Conservation (phyloP, 2,329 filamentous ascomycete species). For the Botrytis paeoniae region DNA sequence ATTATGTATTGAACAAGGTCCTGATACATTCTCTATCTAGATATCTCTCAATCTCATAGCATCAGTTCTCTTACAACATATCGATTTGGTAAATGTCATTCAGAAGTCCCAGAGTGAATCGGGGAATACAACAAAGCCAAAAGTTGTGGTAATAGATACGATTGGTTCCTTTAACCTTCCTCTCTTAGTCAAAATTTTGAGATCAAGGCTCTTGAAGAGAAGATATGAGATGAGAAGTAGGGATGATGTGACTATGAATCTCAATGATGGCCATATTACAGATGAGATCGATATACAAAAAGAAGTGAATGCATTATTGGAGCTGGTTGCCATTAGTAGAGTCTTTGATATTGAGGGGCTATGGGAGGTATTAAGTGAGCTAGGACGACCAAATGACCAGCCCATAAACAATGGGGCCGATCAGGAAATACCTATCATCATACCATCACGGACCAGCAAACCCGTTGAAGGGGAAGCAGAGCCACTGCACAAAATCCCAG, state of each 20-base stretch:
- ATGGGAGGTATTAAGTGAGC: slow-evolving; percentile 54
- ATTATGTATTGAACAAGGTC: not conserved
- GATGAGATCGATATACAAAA: slow-evolving; percentile 19
- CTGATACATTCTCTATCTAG: slow-evolving; percentile 18
- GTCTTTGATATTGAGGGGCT: slow-evolving; percentile 59
- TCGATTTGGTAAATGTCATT: not conserved
- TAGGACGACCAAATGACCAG: slow-evolving; percentile 30
- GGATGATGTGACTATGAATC: not conserved
- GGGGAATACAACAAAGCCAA: slow-evolving; percentile 13
- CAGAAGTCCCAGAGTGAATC: not conserved
- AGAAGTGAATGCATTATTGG: slow-evolving; percentile 39
- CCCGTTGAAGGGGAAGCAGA: not conserved
- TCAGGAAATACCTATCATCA: not conserved
- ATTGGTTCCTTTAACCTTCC: slow-evolving; percentile 34
- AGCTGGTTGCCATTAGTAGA: slow-evolving; percentile 51
- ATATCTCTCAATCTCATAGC: slow-evolving; percentile 34
- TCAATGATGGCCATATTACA: not conserved
- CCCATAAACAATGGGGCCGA: not conserved
- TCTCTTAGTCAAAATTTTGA: slow-evolving; percentile 32
- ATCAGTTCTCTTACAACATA: slow-evolving; percentile 24
- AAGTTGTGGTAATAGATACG: slow-evolving; percentile 35
- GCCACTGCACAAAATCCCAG: slow-evolving; percentile 19
- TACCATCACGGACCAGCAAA: not conserved
- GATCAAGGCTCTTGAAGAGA: slow-evolving; percentile 21
- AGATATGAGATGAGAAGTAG: not conserved